Percentiles rank a stretch among this genome's conserved stretches.
phyloP scores from a whole-genome alignment of 148 eudicot species.

The Euryodendron excelsum region DNA sequence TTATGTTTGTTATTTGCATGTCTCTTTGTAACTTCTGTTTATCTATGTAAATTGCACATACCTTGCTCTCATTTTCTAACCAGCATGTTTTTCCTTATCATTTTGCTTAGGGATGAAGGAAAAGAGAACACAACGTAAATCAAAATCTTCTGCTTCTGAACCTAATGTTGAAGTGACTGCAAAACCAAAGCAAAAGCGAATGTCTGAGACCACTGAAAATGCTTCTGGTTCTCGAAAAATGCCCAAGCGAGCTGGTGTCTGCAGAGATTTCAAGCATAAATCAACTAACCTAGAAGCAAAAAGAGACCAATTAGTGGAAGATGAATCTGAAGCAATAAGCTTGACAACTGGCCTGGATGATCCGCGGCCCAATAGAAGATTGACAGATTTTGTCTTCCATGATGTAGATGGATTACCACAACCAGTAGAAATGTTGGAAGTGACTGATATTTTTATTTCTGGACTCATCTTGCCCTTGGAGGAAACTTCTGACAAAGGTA shows the following conservation, averaged over 20 bases:
- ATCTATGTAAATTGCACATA: background rate
- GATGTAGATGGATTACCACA: conserved; percentile 71
- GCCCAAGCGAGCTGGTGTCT: conserved; percentile 95
- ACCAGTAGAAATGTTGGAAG: conserved; percentile 84
- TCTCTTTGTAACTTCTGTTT: background rate
- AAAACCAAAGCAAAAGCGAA: conserved; percentile 12
- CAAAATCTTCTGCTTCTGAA: conserved; percentile 3
- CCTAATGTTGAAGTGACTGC: conserved; percentile 2
- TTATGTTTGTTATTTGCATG: background rate
- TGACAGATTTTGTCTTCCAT: conserved; percentile 76
- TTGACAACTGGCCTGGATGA: conserved; percentile 71
- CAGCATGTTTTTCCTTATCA: background rate
- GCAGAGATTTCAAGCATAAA: conserved; percentile 77
- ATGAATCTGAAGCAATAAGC: conserved; percentile 68
- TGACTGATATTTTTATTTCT: conserved; percentile 68
- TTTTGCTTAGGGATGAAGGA: conserved; percentile 13
- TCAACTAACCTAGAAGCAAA: conserved; percentile 47
- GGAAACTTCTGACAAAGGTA: conserved; percentile 46
- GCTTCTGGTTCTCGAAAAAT: conserved; percentile 52
- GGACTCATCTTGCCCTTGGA: conserved; percentile 81
- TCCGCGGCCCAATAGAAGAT: conserved; percentile 68
- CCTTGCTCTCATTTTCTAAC: background rate
- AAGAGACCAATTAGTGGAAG: conserved; percentile 51
- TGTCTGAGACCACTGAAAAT: conserved; percentile 12
- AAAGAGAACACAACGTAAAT: conserved; percentile 8